These are phyloP conservation scores for Globisporangium spinosum DNA, from an alignment of 352 stramenopile genomes.

Conservation along the genomic window DNA sequence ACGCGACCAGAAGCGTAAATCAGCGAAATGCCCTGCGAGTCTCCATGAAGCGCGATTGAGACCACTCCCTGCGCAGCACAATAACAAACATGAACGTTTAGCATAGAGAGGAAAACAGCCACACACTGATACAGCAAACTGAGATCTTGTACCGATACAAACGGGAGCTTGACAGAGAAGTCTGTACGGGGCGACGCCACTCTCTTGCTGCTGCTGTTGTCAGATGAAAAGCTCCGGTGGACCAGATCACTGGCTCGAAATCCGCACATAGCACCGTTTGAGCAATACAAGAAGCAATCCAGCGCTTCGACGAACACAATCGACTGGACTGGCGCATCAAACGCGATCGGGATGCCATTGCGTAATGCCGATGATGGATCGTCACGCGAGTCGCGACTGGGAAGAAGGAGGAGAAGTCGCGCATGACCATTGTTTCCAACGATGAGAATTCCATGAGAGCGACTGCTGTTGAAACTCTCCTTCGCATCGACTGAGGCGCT, in stretches of 20 bases:
- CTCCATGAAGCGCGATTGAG: constrained; percentile 23
- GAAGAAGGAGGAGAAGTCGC: not conserved
- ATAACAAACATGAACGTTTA: not conserved
- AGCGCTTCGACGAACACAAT: constrained; percentile 33
- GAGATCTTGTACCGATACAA: constrained; percentile 23
- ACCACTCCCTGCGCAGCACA: constrained; percentile 25
- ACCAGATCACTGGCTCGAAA: constrained; percentile 19
- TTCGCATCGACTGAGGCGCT: not conserved
- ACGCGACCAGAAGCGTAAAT: constrained; percentile 36
- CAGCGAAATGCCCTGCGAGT: constrained; percentile 23
- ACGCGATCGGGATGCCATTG: constrained; percentile 16
- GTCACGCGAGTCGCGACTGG: not conserved
- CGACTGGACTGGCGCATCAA: constrained; percentile 33
- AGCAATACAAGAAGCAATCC: constrained; percentile 33
- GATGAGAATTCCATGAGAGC: constrained; percentile 5
- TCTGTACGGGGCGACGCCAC: constrained; percentile 1
- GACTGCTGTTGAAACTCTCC: not conserved
- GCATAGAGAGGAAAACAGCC: not conserved
- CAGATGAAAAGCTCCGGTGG: not conserved
- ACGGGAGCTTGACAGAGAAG: constrained; percentile 25
- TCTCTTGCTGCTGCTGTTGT: not conserved
- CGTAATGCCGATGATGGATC: not conserved
- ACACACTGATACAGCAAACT: not conserved
- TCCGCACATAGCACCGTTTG: constrained; percentile 22
- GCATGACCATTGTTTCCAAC: constrained; percentile 3